Conservation (phyloP, 2,329 filamentous ascomycete species). For the Cladosporium sp. region DNA sequence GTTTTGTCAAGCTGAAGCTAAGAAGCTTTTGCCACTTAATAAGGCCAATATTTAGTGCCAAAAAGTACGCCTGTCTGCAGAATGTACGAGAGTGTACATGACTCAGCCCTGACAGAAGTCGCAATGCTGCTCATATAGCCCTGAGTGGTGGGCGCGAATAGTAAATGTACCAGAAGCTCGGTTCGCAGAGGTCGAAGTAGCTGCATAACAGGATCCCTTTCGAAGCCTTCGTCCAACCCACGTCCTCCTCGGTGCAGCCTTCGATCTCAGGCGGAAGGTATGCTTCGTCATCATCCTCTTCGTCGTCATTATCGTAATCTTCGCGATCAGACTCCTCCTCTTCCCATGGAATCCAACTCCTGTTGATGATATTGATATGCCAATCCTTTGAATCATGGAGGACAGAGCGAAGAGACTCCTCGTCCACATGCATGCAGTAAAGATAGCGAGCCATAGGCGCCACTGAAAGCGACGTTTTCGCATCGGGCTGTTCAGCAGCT, state of each 20-base stretch:
- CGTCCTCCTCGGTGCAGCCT: neutral
- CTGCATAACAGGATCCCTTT: neutral
- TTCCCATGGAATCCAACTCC: neutral
- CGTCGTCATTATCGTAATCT: neutral
- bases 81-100: too few species aligned
- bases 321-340: neutral
- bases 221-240: neutral
- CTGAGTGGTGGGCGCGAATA: neutral
- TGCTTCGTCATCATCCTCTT: neutral
- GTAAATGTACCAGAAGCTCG: neutral
- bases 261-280: neutral
- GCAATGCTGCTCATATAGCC: neutral
- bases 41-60: too few species aligned
- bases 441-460: neutral
- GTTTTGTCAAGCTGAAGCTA: too few species aligned
- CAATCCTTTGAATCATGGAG: neutral
- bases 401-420: neutral
- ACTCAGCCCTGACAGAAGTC: neutral
- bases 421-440: neutral
- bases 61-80: too few species aligned
- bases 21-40: too few species aligned
- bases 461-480: neutral
- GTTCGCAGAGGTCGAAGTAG: neutral
- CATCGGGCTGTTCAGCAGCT: neutral
- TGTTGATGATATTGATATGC: neutral